Evolutionary conservation across 176 grass and related monocot species (phyloP).

Genomic region (Cenchrus purpureus): DNA sequence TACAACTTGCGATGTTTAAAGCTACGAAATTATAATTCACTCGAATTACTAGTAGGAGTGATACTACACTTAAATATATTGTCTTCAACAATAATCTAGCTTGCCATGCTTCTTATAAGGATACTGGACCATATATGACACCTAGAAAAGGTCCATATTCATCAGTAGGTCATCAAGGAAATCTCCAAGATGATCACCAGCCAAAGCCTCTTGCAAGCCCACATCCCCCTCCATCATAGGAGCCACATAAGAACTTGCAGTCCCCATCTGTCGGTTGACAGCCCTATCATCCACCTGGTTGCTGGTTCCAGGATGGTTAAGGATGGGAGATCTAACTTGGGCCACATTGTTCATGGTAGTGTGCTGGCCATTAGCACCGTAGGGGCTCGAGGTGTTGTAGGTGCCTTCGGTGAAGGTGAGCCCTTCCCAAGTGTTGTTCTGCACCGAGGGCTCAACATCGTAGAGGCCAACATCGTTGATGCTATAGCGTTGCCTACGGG

Average conservation of each 20-base stretch:
- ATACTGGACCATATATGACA: background rate
- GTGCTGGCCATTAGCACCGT: background rate
- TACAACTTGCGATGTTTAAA: no score
- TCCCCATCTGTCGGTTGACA: background rate
- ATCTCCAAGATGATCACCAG: background rate
- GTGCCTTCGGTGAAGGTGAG: background rate
- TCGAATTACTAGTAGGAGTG: no score
- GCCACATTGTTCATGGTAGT: background rate
- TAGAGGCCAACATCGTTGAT: slow-evolving; percentile 27
- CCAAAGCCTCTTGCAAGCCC: background rate
- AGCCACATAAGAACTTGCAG: background rate
- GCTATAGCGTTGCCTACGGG: background rate
- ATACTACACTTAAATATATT: background rate
- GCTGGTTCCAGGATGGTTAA: background rate
- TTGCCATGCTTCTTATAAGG: background rate
- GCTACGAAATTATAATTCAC: background rate
- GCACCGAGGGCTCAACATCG: background rate
- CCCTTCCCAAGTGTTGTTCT: background rate
- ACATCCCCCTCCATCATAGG: background rate
- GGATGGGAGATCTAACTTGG: background rate
- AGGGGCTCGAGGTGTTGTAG: background rate
- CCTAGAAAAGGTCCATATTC: slow-evolving; percentile 2
- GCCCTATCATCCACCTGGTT: background rate
- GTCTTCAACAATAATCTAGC: background rate
- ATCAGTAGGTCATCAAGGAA: background rate